Evolutionary conservation across 768 basidiomycete species (phyloP).

Genomic region (Porphyrellus cyaneotinctus): DNA sequence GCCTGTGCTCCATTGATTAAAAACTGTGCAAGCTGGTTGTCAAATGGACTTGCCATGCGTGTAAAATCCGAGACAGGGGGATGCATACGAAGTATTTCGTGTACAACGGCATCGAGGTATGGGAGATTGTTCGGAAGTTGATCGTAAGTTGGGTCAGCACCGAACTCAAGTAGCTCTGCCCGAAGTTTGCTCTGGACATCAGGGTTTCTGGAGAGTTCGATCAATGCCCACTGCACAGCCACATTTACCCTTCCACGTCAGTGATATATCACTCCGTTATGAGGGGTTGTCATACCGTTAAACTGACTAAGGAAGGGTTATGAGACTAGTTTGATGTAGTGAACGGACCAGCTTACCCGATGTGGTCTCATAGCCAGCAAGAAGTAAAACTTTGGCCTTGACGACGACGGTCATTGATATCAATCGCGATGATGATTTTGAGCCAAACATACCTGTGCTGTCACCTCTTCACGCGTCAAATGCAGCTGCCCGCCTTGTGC

Average conservation of each 20-base stretch:
- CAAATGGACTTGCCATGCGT: conserved; percentile 8
- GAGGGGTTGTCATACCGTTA: conserved; percentile 4
- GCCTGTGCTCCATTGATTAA: conserved; percentile 34
- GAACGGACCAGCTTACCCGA: conserved; percentile 25
- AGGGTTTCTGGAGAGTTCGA: conserved; percentile 46
- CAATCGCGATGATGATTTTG: background rate
- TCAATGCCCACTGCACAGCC: conserved; percentile 44
- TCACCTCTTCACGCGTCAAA: conserved; percentile 41
- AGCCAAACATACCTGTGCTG: conserved; percentile 26
- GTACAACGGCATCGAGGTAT: conserved; percentile 51
- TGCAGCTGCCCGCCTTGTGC: conserved; percentile 23
- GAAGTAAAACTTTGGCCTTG: conserved; percentile 36
- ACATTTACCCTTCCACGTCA: background rate
- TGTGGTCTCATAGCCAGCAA: conserved; percentile 40
- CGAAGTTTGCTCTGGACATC: conserved; percentile 47
- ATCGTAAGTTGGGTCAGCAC: conserved; percentile 50
- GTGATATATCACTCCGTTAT: background rate
- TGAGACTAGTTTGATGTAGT: background rate
- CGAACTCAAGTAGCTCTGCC: conserved; percentile 44
- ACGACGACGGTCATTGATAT: background rate
- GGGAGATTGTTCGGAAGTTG: conserved; percentile 48
- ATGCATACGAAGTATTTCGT: conserved; percentile 44
- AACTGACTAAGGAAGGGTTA: conserved; percentile 2
- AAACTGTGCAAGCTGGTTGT: background rate
- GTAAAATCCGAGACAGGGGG: conserved; percentile 32